Percentiles rank a stretch among this genome's conserved stretches.
Evolutionary conservation across 106 monocot species (phyloP).

Genomic region (Apostasia shenzhenica): DNA sequence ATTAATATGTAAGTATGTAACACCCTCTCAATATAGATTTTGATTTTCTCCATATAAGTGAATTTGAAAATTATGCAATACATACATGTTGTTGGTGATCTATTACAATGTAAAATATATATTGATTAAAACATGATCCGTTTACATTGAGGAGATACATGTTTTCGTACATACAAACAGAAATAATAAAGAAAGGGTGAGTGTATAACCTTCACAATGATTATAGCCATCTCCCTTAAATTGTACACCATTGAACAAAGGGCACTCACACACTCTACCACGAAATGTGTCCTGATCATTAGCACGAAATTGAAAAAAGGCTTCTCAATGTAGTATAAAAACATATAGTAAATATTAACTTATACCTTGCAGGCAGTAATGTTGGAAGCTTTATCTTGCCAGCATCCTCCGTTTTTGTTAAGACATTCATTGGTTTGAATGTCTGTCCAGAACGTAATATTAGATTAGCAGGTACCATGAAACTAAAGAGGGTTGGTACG

Average conservation of each 20-base stretch:
- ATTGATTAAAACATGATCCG: no score
- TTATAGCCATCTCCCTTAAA: slow-evolving; percentile 96
- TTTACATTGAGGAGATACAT: no score
- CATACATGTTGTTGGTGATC: no score
- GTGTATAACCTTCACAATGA: slow-evolving; percentile 70
- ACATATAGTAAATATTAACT: neutral
- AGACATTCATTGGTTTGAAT: slow-evolving; percentile 96
- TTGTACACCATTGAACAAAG: slow-evolving; percentile 73
- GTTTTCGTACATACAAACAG: no score
- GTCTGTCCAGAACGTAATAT: slow-evolving; percentile 35
- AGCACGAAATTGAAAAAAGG: slow-evolving; percentile 7
- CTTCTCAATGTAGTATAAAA: neutral
- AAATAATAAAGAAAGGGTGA: neutral
- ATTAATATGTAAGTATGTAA: no score
- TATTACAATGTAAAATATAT: no score
- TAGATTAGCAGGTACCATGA: slow-evolving; percentile 7
- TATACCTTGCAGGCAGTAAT: slow-evolving; percentile 94
- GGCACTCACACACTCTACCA: slow-evolving; percentile 96
- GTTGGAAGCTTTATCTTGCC: slow-evolving; percentile 81
- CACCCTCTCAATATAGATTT: no score
- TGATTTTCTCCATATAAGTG: no score
- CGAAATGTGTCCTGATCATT: slow-evolving; percentile 74
- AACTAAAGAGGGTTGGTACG: neutral
- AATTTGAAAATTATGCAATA: no score
- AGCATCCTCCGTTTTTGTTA: slow-evolving; percentile 87